phyloP scores from a whole-genome alignment of 139 green algal genomes.

The Closterium sp. region DNA sequence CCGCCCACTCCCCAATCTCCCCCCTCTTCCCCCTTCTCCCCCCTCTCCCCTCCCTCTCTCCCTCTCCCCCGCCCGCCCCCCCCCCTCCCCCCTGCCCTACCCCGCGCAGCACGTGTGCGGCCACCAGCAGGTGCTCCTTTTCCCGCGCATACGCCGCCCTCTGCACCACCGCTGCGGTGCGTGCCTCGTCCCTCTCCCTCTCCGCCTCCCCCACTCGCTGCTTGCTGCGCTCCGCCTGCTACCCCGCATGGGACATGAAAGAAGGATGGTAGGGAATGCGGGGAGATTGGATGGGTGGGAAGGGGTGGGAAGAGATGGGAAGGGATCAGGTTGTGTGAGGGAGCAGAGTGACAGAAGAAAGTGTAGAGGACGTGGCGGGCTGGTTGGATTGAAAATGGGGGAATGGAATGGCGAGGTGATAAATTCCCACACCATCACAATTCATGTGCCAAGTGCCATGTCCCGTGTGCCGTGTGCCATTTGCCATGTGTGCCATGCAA shows the following conservation, averaged over 20 bases:
- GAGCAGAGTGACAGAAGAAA: too few relatives aligned
- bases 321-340: too few relatives aligned
- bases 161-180: neutral
- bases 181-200: neutral
- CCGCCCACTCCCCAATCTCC: too few relatives aligned
- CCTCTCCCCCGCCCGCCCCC: too few relatives aligned
- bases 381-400: neutral
- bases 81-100: neutral
- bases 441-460: neutral
- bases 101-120: neutral
- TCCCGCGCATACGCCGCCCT: neutral
- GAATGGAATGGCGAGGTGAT: neutral
- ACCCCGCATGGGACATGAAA: too few relatives aligned
- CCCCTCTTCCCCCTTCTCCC: neutral
- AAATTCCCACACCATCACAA: neutral
- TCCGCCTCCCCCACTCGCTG: neutral
- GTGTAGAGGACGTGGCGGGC: too few relatives aligned
- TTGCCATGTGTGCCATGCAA: neutral
- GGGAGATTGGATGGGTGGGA: neutral
- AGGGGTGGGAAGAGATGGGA: neutral
- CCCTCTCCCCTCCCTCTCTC: neutral
- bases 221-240: neutral
- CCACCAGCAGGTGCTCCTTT: neutral
- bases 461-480: neutral
- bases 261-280: neutral